Conservation (phyloP, 352 stramenopile species). For the Pythium brassicae region DNA sequence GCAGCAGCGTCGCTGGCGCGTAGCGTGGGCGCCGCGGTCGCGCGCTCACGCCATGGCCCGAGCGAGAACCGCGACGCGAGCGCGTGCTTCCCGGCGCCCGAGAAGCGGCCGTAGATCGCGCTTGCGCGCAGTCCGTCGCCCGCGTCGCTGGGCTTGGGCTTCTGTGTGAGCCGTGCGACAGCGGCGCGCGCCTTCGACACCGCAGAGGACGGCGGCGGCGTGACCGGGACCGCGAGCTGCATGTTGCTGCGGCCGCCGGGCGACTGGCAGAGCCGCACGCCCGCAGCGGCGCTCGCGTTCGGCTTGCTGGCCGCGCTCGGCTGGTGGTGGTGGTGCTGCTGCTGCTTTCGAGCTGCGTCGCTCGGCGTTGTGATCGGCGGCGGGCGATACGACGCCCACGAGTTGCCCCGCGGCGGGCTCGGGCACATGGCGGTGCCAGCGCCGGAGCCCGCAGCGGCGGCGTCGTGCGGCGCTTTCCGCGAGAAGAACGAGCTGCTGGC, state of each 20-base stretch:
- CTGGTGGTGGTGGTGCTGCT: not conserved
- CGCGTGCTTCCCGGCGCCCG: not conserved
- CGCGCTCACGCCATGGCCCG: conserved; percentile 10
- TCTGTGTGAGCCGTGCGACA: not conserved
- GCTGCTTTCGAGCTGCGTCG: not conserved
- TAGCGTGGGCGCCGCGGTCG: not conserved
- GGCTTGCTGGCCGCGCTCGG: too few species aligned
- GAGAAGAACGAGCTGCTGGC: conserved; percentile 11
- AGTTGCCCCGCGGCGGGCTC: conserved; percentile 3
- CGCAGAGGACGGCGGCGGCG: conserved; percentile 16
- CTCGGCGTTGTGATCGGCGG: conserved; percentile 16
- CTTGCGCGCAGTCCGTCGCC: conserved; percentile 6
- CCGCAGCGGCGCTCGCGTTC: not conserved
- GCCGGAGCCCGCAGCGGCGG: too few species aligned
- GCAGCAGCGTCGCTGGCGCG: conserved; percentile 6
- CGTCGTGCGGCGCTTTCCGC: conserved; percentile 4
- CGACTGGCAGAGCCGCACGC: conserved; percentile 28
- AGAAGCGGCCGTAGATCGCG: conserved; percentile 10
- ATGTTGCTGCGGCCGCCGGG: conserved; percentile 29
- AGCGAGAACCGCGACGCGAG: conserved; percentile 8
- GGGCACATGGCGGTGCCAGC: not conserved
- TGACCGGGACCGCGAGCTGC: conserved; percentile 35
- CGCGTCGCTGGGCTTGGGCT: conserved; percentile 2
- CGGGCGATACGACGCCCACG: conserved; percentile 19
- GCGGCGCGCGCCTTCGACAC: conserved; percentile 3